Base-by-base conservation (phyloP, 305 asterid genomes). In the Plantago rigida region DNA sequence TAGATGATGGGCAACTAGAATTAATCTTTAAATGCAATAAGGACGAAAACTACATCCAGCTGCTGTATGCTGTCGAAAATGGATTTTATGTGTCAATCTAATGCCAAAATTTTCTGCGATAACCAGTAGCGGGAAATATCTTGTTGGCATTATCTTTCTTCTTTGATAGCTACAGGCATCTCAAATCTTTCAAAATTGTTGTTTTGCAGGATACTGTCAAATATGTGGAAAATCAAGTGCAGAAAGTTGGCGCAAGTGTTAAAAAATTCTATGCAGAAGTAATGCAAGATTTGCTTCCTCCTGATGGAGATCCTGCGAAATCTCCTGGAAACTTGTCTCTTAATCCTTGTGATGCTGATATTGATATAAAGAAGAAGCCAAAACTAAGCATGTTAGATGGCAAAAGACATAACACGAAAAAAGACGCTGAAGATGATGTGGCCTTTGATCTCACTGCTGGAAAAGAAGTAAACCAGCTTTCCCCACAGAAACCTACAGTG, bases 261-360 rank as follows among this genome's bases (percentile, higher is more conserved):
- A 85, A 82, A 82, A 85, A 77, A 64, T 87, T 90, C 78, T 90
- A 71, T 72, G 71, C 87, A 49, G 95, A 87, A 56, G 85, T 90
- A 54, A 57, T 90, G 85, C 76, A 82, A 71, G 96, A 90, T 78
- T 61, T 87, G 72, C 72, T 69, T 48, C 84, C 86, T 53, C 63
- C 72, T 13, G 67, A 69, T 51, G 67, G 56, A 11, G 83, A 78
- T 74, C 88, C 84, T 4, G 82, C 68, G 59, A 80, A 78, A 75
- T 73, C 88, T 51, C 69, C 84, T 36, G 80, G 71, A 9, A 83
- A 89, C 73, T 71, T 75, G 56, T 68, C 83, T 49, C 69, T 73
- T 62, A 75, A 64, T 74, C 77, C 85, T 56, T 65, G 60, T 70
- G 77, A 59, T 59, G 26, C 71, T 68, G 80, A 70, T 39, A 28